These are phyloP conservation scores for Taxawa tesnikishii DNA, from an alignment of 2,329 filamentous ascomycete species.

Conservation along the genomic window DNA sequence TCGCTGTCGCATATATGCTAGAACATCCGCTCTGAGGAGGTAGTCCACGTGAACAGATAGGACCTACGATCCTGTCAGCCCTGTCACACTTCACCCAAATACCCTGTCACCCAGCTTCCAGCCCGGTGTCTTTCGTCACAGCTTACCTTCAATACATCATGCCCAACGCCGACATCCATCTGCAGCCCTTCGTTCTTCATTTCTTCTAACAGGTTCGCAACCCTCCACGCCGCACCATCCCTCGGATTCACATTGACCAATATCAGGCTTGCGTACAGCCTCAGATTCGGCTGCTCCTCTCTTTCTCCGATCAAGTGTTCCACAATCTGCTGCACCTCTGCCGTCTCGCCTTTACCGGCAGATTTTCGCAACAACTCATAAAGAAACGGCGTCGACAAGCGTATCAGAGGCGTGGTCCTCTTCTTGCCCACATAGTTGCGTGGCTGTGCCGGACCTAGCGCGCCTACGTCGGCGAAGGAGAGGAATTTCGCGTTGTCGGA, in stretches of 20 bases:
- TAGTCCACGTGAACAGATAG: slow-evolving; percentile 82
- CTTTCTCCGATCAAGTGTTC: slow-evolving; percentile 47
- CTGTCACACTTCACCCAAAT: no score
- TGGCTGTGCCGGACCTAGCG: no score
- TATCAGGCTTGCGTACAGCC: slow-evolving; percentile 64
- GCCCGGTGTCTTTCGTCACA: slow-evolving; percentile 4
- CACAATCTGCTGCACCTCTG: slow-evolving; percentile 34
- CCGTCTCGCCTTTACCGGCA: slow-evolving; percentile 24
- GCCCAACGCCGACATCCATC: slow-evolving; percentile 55
- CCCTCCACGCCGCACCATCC: slow-evolving; percentile 53
- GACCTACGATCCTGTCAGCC: slow-evolving; percentile 38
- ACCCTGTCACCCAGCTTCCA: no score
- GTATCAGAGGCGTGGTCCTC: no score
- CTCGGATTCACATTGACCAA: slow-evolving; percentile 53
- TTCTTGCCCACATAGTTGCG: no score
- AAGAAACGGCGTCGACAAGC: no score
- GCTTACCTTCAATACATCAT: slow-evolving; percentile 55
- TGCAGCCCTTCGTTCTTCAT: slow-evolving; percentile 52
- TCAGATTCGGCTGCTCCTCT: slow-evolving; percentile 40
- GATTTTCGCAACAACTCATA: slow-evolving; percentile 37
- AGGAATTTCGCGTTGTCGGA: no score
- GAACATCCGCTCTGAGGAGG: slow-evolving; percentile 55
- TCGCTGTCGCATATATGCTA: slow-evolving; percentile 60
- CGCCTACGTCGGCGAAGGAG: no score
- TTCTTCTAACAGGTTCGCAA: slow-evolving; percentile 56